A percentile compares a stretch with the other conserved stretches of the same genome.
Conservation (phyloP, 2,329 filamentous ascomycete genomes). For the Phialophora macrospora region DNA sequence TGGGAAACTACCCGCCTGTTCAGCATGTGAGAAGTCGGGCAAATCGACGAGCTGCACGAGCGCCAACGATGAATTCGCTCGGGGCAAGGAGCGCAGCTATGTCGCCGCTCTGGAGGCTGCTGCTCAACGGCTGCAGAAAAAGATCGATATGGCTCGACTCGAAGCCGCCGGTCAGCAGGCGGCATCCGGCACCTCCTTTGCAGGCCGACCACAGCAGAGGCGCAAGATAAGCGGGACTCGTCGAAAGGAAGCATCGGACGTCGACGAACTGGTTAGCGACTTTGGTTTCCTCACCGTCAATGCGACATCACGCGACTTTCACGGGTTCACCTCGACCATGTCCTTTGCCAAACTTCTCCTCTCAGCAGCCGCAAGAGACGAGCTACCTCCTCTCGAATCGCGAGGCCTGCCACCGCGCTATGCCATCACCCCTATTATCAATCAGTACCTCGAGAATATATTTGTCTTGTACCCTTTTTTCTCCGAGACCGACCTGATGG, state of each 20-base stretch:
- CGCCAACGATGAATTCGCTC: slow-evolving; percentile 92
- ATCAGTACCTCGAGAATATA: slow-evolving; percentile 84
- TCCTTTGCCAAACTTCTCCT: slow-evolving; percentile 89
- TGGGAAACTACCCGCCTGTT: slow-evolving; percentile 92
- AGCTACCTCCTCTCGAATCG: slow-evolving; percentile 64
- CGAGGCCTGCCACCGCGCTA: slow-evolving; percentile 73
- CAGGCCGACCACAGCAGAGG: slow-evolving; percentile 42
- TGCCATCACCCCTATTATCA: slow-evolving; percentile 69
- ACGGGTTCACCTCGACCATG: slow-evolving; percentile 84
- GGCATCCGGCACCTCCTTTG: slow-evolving; percentile 32
- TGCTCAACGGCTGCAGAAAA: slow-evolving; percentile 83
- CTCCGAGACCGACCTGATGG: slow-evolving; percentile 76
- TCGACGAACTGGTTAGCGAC: slow-evolving; percentile 89
- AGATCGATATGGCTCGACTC: slow-evolving; percentile 58
- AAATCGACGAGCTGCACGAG: slow-evolving; percentile 87
- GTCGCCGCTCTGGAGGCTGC: slow-evolving; percentile 92
- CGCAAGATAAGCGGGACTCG: slow-evolving; percentile 47
- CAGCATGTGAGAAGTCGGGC: slow-evolving; percentile 90
- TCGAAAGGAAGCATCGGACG: slow-evolving; percentile 76
- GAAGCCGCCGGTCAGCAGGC: slow-evolving; percentile 60
- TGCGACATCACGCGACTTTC: slow-evolving; percentile 91
- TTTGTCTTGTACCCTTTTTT: slow-evolving; percentile 83
- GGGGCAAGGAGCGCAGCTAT: slow-evolving; percentile 95
- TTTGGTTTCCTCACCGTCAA: slow-evolving; percentile 95
- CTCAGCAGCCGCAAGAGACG: slow-evolving; percentile 77